These are phyloP conservation scores for Microbotryum intermedium DNA, from an alignment of 1,284 basidiomycete species.

Conservation along the genomic window DNA sequence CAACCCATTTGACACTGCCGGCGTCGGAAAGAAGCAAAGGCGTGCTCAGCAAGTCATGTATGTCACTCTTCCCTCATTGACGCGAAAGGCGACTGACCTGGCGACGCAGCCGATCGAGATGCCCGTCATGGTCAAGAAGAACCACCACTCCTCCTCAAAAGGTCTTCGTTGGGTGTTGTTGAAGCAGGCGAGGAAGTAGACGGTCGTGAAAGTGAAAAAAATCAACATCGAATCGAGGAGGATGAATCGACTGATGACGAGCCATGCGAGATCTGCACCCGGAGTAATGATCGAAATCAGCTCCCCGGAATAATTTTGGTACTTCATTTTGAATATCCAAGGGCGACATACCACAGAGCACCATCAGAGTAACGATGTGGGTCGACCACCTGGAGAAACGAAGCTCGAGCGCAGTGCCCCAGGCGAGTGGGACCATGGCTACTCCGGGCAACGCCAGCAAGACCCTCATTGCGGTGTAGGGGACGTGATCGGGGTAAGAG, in stretches of 20 bases:
- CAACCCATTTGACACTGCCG: slow-evolving; percentile 86
- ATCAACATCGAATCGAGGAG: slow-evolving; percentile 95
- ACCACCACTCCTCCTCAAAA: slow-evolving; percentile 93
- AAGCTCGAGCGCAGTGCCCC: slow-evolving; percentile 93
- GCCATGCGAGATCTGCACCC: slow-evolving; percentile 77
- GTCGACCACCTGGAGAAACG: slow-evolving; percentile 83
- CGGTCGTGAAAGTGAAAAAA: slow-evolving; percentile 95
- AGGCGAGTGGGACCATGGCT: slow-evolving; percentile 87
- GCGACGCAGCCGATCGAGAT: slow-evolving; percentile 91
- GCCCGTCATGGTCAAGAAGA: slow-evolving; percentile 85
- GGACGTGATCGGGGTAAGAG: slow-evolving; percentile 72
- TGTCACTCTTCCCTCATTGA: not conserved
- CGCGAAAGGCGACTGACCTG: slow-evolving; percentile 47
- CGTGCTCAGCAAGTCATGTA: not conserved
- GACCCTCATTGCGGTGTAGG: slow-evolving; percentile 89
- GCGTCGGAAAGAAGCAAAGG: too few species aligned
- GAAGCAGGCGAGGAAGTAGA: slow-evolving; percentile 91
- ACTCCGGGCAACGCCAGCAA: slow-evolving; percentile 91
- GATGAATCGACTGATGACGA: slow-evolving; percentile 94
- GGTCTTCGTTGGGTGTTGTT: slow-evolving; percentile 89
- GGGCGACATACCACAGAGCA: slow-evolving; percentile 62
- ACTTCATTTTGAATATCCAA: not conserved
- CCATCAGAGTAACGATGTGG: slow-evolving; percentile 90
- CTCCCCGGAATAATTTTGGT: not conserved
- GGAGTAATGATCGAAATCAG: not conserved